These are phyloP conservation scores for Pisolithus marmoratus DNA, from an alignment of 768 basidiomycete genomes.

Conservation along the genomic window DNA sequence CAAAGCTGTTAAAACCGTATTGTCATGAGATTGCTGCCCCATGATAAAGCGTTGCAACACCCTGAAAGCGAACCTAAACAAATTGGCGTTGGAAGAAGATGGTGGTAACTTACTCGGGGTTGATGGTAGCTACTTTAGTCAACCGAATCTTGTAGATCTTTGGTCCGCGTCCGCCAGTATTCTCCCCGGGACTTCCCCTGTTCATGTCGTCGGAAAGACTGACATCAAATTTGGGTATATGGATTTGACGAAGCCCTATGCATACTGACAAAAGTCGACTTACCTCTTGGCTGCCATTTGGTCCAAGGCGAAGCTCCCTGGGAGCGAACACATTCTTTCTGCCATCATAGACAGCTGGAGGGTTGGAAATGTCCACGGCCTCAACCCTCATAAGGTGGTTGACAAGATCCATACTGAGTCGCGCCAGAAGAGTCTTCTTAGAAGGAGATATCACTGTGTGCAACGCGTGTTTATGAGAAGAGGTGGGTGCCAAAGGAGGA, in stretches of 20 bases:
- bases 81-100: conserved; percentile 16
- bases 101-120: conserved; percentile 39
- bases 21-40: conserved; percentile 65
- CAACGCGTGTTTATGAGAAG: conserved; percentile 10
- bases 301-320: conserved; percentile 55
- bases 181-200: conserved; percentile 27
- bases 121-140: conserved; percentile 52
- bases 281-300: conserved; percentile 47
- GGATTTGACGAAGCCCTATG: background rate
- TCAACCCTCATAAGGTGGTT: conserved; percentile 51
- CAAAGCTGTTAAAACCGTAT: conserved; percentile 59
- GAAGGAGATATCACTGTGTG: conserved; percentile 56
- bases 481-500: background rate
- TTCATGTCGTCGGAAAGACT: conserved; percentile 37
- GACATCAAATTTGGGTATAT: conserved; percentile 52
- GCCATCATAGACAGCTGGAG: conserved; percentile 71
- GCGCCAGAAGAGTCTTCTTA: conserved; percentile 62
- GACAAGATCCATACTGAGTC: conserved; percentile 68
- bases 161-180: conserved; percentile 37
- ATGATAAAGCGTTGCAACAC: conserved; percentile 57
- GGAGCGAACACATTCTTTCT: conserved; percentile 71
- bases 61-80: conserved; percentile 31
- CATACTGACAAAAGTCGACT: conserved; percentile 8
- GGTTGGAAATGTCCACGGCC: conserved; percentile 64
- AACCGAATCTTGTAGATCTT: conserved; percentile 65